Conservation (phyloP, 2,329 filamentous ascomycete species). For the Fusarium illudens region DNA sequence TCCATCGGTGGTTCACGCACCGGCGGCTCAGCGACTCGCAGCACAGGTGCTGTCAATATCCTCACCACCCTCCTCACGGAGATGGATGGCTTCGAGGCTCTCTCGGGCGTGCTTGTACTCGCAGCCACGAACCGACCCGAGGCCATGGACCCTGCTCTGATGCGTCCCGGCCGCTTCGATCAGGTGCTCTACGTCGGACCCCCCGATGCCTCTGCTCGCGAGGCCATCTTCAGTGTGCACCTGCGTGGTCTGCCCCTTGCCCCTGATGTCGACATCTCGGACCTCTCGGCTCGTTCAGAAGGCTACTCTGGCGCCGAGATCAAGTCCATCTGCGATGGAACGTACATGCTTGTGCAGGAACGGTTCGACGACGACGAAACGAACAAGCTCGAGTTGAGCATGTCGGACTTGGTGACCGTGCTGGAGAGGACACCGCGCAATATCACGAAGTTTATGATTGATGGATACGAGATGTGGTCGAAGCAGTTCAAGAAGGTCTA, state of each 20-base stretch:
- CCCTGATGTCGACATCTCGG: constrained; percentile 70
- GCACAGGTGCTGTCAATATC: constrained; percentile 74
- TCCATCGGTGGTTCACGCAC: constrained; percentile 72
- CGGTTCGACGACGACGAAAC: constrained; percentile 44
- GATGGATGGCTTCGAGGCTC: constrained; percentile 91
- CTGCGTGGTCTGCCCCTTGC: constrained; percentile 67
- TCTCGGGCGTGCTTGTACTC: constrained; percentile 85
- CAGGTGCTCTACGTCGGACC: constrained; percentile 86
- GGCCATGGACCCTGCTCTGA: constrained; percentile 82
- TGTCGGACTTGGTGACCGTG: constrained; percentile 55
- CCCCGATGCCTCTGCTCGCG: constrained; percentile 75
- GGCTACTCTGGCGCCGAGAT: constrained; percentile 91
- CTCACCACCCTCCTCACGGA: constrained; percentile 90
- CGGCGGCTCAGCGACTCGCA: constrained; percentile 48
- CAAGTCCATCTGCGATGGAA: constrained; percentile 59
- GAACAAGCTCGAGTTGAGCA: constrained; percentile 48
- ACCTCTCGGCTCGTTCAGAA: constrained; percentile 71
- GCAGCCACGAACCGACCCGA: constrained; percentile 93
- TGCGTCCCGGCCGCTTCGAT: constrained; percentile 87
- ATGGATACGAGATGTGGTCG: constrained; percentile 66
- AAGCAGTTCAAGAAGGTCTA: constrained; percentile 47
- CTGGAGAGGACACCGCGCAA: constrained; percentile 60
- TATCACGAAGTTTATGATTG: constrained; percentile 67
- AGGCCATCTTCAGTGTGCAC: constrained; percentile 78
- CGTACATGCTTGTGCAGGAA: constrained; percentile 54